These are phyloP conservation scores for Colletotrichum brevisporum DNA, from an alignment of 2,329 filamentous ascomycete genomes.

Conservation along the genomic window DNA sequence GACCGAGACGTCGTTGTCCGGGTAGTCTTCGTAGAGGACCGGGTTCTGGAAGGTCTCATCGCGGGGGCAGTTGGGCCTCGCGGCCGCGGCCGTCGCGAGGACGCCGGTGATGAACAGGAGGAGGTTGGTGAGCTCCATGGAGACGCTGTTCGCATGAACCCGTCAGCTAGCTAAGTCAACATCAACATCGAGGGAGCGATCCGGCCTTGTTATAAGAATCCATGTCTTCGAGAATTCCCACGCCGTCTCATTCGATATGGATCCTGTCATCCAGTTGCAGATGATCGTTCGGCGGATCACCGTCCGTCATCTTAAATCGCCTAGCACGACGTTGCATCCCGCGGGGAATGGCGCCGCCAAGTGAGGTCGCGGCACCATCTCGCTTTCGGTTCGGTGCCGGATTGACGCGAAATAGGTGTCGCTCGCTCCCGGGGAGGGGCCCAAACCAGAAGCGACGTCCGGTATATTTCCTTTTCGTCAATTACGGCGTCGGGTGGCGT, in stretches of 20 bases:
- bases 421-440: background rate
- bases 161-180: background rate
- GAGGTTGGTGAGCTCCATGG: background rate
- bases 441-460: background rate
- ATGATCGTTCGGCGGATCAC: slow-evolving; percentile 1
- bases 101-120: background rate
- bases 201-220: background rate
- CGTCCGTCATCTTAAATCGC: slow-evolving; percentile 22
- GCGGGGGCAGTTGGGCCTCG: background rate
- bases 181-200: background rate
- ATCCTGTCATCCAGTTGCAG: slow-evolving; percentile 12
- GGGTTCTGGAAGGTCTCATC: slow-evolving; percentile 60
- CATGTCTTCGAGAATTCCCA: background rate
- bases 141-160: background rate
- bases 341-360: slow-evolving; percentile 19
- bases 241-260: background rate
- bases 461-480: background rate
- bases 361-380: slow-evolving; percentile 4
- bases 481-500: background rate
- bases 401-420: slow-evolving; percentile 16
- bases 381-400: background rate
- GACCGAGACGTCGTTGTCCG: slow-evolving; percentile 68
- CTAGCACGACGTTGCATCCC: background rate
- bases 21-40: slow-evolving; percentile 68
- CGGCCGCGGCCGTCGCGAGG: background rate